Base-by-base conservation (phyloP, 139 green algal species). In the Coelastrella sp. region DNA sequence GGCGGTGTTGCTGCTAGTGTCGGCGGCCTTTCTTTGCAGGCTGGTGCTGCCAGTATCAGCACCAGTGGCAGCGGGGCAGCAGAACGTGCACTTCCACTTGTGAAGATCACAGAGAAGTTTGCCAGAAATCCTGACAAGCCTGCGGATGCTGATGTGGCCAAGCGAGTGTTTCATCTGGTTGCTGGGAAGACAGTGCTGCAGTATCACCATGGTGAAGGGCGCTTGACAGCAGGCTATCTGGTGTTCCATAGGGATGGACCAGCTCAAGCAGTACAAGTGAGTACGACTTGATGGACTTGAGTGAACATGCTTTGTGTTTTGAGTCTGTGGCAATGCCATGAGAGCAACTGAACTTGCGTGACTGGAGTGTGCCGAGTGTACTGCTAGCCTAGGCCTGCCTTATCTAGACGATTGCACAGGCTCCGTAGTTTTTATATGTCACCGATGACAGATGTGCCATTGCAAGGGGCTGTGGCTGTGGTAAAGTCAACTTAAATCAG, bases 71-170 rank as follows among this genome's bases (percentile, higher is more conserved):
- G 10, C 19, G 58, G 20, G 20, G 60, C 13, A 7, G 61, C 32
- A 16, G 77, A 88, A 20, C 79, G 68, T 8, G n/a, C 65, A 73
- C 92, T 95, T 58, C 88, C 94, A 20, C 95, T 98, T 80, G 20
- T 90, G 47, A 98, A 98, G 92, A 96, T 98, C 92, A 96, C 94
- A 5, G 93, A 98, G 91, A 98, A 97, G 93, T 98, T 96, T 81
- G 16, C 59, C 0, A 92, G 94, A 23, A 93, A 97, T 76, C 3
- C 82, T 2, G 65, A 66, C 5, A 74, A 91, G 73, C 59, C 92
- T 56, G 92, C 94, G 17, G 92, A 96, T 60, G 58, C 91, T 17
- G 96, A 97, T 78, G 94, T 98, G 32, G 93, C 93, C 64, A 97
- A 96, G 93, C 92, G 94, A 11, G 94, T 95, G 32, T 98, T 96